Percentiles rank a stretch among this genome's conserved stretches.
These are phyloP conservation scores for Pichia sp. DNA, from an alignment of 1,139 yeast genomes.

Conservation along the genomic window DNA sequence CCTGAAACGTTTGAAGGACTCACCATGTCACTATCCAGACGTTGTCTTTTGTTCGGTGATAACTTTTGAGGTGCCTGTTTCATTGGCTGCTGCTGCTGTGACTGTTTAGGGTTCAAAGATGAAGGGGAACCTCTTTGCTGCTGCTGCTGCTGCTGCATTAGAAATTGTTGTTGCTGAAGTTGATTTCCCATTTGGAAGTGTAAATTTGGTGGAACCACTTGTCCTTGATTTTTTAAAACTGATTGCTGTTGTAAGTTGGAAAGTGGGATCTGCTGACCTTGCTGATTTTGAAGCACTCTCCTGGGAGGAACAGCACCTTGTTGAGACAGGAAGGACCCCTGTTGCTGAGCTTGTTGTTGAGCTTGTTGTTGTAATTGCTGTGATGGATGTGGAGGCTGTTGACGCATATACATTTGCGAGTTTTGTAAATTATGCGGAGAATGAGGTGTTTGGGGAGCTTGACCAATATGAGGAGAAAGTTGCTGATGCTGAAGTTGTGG, in stretches of 20 bases:
- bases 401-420: neutral
- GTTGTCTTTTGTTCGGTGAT: slow-evolving; percentile 11
- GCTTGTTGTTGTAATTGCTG: slow-evolving; percentile 4
- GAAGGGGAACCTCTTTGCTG: slow-evolving; percentile 1
- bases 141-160: neutral
- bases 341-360: slow-evolving; percentile 11
- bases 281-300: neutral
- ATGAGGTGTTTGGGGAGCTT: neutral
- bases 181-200: slow-evolving; percentile 1
- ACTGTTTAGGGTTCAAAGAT: slow-evolving; percentile 1
- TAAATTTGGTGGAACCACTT: neutral
- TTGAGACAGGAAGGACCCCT: slow-evolving; percentile 9
- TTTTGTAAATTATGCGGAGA: neutral
- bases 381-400: neutral
- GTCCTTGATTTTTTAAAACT: neutral
- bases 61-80: neutral
- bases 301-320: neutral
- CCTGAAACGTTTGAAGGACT: slow-evolving; percentile 5
- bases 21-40: slow-evolving; percentile 8
- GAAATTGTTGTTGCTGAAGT: slow-evolving; percentile 5
- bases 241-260: neutral
- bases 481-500: slow-evolving; percentile 2
- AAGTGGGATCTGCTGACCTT: neutral
- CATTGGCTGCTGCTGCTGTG: slow-evolving; percentile 7
- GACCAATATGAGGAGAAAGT: neutral